phyloP scores from a whole-genome alignment of 163 green algal species.

The Chlorella variabilis region DNA sequence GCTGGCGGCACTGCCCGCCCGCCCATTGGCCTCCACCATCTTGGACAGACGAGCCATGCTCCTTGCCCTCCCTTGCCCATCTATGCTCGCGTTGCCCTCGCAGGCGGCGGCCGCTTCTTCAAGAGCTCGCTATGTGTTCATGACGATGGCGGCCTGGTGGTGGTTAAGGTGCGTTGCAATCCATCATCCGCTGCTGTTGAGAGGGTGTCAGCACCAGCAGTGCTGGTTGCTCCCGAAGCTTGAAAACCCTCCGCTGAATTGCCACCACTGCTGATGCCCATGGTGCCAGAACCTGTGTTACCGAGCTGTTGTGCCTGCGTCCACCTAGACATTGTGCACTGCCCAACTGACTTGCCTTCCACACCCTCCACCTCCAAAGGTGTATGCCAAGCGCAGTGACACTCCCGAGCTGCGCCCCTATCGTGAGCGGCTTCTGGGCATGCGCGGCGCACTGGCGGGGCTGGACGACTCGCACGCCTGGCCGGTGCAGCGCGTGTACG shows the following conservation, averaged over 20 bases:
- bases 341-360: not conserved
- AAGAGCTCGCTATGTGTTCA: constrained; percentile 93
- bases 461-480: constrained; percentile 77
- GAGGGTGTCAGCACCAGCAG: not conserved
- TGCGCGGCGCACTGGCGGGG: constrained; percentile 61
- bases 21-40: too few relatives aligned
- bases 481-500: constrained; percentile 68
- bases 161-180: constrained; percentile 83
- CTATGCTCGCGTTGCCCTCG: not conserved
- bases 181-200: not conserved
- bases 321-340: too few relatives aligned
- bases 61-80: not conserved
- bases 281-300: too few relatives aligned
- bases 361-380: constrained; percentile 46
- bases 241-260: not conserved
- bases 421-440: constrained; percentile 71
- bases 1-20: not conserved
- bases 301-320: too few relatives aligned
- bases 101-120: constrained; percentile 85
- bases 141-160: constrained; percentile 88
- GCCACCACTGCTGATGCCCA: not conserved
- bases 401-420: constrained; percentile 78
- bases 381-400: constrained; percentile 91
- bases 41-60: too few relatives aligned
- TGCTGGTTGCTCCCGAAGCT: not conserved